phyloP scores from a whole-genome alignment of 2,329 filamentous ascomycete species.

The Leptographium radiaticola region DNA sequence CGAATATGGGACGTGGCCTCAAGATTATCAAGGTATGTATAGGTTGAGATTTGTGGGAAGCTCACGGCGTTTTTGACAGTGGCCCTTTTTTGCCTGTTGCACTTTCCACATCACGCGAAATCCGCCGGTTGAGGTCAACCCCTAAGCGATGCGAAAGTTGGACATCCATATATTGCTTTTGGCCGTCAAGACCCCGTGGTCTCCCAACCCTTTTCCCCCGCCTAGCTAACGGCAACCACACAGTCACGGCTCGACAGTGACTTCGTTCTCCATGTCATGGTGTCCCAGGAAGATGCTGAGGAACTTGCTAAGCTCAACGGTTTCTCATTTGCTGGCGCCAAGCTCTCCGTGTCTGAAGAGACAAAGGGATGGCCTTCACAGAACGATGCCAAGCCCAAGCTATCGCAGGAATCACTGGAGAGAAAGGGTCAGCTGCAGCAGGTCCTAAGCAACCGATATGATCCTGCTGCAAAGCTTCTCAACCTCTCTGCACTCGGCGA shows the following conservation, averaged over 20 bases:
- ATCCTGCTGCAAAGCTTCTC: slow-evolving; percentile 57
- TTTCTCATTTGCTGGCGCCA: slow-evolving; percentile 53
- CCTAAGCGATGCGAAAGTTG: neutral
- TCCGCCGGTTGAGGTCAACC: neutral
- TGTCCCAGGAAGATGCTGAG: slow-evolving; percentile 49
- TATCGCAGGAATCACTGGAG: slow-evolving; percentile 41
- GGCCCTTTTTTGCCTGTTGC: neutral
- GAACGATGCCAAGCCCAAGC: slow-evolving; percentile 17
- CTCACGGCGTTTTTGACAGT: slow-evolving; percentile 1
- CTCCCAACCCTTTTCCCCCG: slow-evolving; percentile 18
- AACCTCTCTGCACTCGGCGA: slow-evolving; percentile 66
- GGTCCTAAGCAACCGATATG: slow-evolving; percentile 65
- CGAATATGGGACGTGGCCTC: slow-evolving; percentile 40
- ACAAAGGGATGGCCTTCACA: slow-evolving; percentile 23
- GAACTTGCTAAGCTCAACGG: slow-evolving; percentile 55
- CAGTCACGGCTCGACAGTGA: slow-evolving; percentile 59
- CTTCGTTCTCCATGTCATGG: slow-evolving; percentile 49
- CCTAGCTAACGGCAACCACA: slow-evolving; percentile 50
- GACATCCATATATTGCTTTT: neutral
- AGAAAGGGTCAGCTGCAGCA: slow-evolving; percentile 55
- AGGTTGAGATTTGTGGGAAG: slow-evolving; percentile 1
- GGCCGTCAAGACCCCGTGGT: neutral
- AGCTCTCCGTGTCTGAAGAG: slow-evolving; percentile 41
- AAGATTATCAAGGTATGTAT: slow-evolving; percentile 69
- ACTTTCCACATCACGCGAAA: neutral